A percentile compares a stretch with the other conserved stretches of the same genome.
These are phyloP conservation scores for Blastocystis sp. DNA, from an alignment of 352 stramenopile species.

Conservation along the genomic window DNA sequence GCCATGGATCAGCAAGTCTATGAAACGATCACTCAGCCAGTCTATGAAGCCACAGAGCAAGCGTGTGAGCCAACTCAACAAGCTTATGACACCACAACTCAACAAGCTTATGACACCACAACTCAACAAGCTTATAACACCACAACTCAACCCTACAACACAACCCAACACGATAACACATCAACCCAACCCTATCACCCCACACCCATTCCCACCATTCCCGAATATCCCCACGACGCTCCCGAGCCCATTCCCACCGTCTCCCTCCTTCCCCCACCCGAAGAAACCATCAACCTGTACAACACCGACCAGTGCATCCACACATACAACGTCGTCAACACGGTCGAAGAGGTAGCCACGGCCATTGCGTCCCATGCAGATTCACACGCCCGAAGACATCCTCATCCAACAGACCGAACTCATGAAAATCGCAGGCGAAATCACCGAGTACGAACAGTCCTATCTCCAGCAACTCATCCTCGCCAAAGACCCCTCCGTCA, in stretches of 20 bases:
- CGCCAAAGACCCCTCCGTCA: slow-evolving; percentile 19
- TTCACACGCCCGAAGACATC: slow-evolving; percentile 51
- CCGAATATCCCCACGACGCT: neutral
- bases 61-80: neutral
- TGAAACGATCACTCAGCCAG: no score
- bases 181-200: neutral
- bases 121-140: neutral
- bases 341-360: slow-evolving; percentile 5
- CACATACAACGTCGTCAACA: slow-evolving; percentile 54
- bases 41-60: no score
- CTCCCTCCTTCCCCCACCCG: neutral
- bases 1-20: no score
- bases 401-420: slow-evolving; percentile 36
- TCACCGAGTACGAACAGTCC: slow-evolving; percentile 50
- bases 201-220: neutral
- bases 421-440: slow-evolving; percentile 50
- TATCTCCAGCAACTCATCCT: slow-evolving; percentile 54
- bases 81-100: neutral
- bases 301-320: slow-evolving; percentile 55
- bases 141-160: neutral
- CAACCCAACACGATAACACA: neutral
- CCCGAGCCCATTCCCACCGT: neutral
- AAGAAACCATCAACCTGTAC: neutral
- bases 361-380: neutral
- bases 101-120: neutral